Percentiles rank a stretch among this genome's conserved stretches.
Evolutionary conservation across 75 land plant species (phyloP).

Genomic region (Selaginella moellendorffii): DNA sequence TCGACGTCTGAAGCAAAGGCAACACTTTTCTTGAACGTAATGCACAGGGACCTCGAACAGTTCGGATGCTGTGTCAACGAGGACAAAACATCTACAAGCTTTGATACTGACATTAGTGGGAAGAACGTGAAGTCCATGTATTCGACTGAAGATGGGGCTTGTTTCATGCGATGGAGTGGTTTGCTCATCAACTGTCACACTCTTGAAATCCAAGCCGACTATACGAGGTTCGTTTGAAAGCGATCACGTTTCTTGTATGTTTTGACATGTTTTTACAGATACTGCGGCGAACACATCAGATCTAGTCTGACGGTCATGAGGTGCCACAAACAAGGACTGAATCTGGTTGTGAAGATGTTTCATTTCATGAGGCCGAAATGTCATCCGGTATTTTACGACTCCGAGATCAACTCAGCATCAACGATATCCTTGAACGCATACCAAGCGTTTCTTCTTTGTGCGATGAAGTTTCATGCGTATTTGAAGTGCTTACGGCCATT

Average conservation of each 20-base stretch:
- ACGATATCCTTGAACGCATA: conserved; percentile 67
- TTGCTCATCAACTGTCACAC: conserved; percentile 68
- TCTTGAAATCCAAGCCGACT: conserved; percentile 92
- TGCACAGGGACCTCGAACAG: conserved; percentile 59
- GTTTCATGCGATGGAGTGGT: conserved; percentile 89
- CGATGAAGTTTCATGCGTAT: conserved; percentile 96
- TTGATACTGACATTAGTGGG: conserved; percentile 21
- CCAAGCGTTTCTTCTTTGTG: conserved; percentile 79
- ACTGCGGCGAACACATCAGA: conserved; percentile 45
- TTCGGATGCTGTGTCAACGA: conserved; percentile 71
- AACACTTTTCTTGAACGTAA: conserved; percentile 31
- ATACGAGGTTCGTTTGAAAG: conserved; percentile 43
- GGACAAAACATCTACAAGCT: conserved; percentile 52
- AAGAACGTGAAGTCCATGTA: conserved; percentile 38
- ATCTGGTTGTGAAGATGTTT: conserved; percentile 45
- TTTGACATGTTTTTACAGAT: conserved; percentile 30
- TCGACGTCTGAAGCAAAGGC: conserved; percentile 67
- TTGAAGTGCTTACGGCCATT: conserved; percentile 25
- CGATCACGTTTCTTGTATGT: background rate
- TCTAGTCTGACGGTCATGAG: conserved; percentile 54
- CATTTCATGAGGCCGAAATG: conserved; percentile 75
- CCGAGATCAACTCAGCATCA: conserved; percentile 66
- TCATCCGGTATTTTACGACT: conserved; percentile 76
- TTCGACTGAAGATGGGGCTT: conserved; percentile 53
- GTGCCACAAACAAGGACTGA: conserved; percentile 26